Evolutionary conservation across 2,329 filamentous ascomycete species (phyloP).

Genomic region (Pestalotiopsis sp.): DNA sequence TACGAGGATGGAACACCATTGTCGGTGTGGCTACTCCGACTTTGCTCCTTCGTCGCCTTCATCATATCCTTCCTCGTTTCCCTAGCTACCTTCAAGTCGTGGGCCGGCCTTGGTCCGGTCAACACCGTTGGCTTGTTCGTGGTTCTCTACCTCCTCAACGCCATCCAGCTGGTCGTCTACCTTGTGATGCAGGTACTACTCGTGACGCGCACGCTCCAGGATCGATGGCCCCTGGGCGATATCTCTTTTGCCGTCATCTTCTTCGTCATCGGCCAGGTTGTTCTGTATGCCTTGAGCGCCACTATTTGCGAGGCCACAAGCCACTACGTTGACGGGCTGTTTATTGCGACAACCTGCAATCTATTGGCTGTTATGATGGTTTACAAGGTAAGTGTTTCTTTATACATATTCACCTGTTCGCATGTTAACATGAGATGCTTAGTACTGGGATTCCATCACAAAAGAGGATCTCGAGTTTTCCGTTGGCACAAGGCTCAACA

Average conservation of each 20-base stretch:
- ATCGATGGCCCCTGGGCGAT: conserved; percentile 93
- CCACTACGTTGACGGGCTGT: conserved; percentile 93
- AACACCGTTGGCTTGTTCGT: conserved; percentile 90
- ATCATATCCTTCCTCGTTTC: conserved; percentile 84
- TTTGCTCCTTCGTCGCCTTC: conserved; percentile 81
- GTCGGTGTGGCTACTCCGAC: conserved; percentile 88
- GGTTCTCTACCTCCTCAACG: conserved; percentile 89
- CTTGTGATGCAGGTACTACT: conserved; percentile 85
- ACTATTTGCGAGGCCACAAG: conserved; percentile 81
- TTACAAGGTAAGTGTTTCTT: conserved; percentile 74
- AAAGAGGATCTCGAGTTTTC: conserved; percentile 98
- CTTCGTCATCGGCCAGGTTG: conserved; percentile 88
- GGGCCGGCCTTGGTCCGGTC: conserved; percentile 81
- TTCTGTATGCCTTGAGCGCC: conserved; percentile 87
- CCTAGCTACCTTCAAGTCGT: conserved; percentile 89
- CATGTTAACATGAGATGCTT: conserved; percentile 11
- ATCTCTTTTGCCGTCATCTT: conserved; percentile 90
- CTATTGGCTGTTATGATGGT: conserved; percentile 98
- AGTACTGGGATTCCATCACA: conserved; percentile 99
- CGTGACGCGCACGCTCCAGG: conserved; percentile 86
- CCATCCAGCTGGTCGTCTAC: conserved; percentile 83
- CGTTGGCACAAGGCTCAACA: conserved; percentile 91
- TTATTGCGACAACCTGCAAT: conserved; percentile 94
- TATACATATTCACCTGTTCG: not conserved
- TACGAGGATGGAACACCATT: conserved; percentile 96